phyloP scores from a whole-genome alignment of 192 early-diverging fungal species.

The Mortierella hygrophila region DNA sequence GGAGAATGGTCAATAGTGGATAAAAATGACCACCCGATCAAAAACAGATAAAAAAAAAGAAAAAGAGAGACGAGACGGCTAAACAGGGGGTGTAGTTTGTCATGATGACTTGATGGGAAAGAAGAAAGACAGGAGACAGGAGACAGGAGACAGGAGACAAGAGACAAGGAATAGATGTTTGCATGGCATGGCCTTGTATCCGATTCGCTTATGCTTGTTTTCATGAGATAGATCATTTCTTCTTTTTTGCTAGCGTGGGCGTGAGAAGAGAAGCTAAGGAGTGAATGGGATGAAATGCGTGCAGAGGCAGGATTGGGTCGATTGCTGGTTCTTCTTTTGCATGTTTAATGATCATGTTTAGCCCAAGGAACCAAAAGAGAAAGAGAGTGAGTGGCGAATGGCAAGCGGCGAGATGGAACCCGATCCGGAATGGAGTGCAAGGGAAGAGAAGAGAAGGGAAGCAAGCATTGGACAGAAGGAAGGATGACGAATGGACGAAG shows the following conservation, averaged over 20 bases:
- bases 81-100: neutral
- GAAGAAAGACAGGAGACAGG: neutral
- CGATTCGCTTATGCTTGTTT: neutral
- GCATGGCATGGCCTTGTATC: neutral
- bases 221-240: too few relatives aligned
- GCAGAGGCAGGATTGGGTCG: neutral
- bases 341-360: too few relatives aligned
- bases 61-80: neutral
- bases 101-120: neutral
- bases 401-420: neutral
- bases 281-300: too few relatives aligned
- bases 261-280: neutral
- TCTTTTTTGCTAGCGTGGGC: neutral
- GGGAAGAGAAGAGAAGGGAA: too few relatives aligned
- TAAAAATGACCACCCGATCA: neutral
- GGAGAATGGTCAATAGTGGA: neutral
- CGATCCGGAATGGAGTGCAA: neutral
- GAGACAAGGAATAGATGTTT: neutral
- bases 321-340: neutral
- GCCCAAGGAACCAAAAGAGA: neutral
- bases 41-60: neutral
- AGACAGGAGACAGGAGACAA: too few relatives aligned
- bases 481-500: neutral
- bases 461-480: neutral
- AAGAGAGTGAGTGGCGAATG: neutral